Evolutionary conservation across 2,329 filamentous ascomycete genomes (phyloP).

Genomic region (Mycosphaerella sp.): DNA sequence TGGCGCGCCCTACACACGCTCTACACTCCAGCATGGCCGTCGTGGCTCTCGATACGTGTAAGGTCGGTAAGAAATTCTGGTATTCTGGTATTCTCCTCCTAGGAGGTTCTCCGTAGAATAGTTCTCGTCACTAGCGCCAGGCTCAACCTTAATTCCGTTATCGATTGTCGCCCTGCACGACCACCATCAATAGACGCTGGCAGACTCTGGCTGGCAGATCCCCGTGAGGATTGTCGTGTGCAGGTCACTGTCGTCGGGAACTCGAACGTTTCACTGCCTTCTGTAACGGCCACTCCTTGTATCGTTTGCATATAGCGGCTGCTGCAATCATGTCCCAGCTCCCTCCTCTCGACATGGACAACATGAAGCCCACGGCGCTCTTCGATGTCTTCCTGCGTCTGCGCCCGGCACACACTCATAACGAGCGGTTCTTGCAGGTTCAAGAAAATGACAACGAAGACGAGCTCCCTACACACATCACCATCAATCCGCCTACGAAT

Average conservation of each 20-base stretch:
- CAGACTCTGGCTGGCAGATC: not conserved
- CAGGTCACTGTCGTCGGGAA: not conserved
- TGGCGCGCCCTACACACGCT: constrained; percentile 39
- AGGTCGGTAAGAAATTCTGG: not conserved
- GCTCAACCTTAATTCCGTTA: not conserved
- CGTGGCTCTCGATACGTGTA: not conserved
- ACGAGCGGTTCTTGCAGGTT: constrained; percentile 71
- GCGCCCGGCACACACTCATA: constrained; percentile 41
- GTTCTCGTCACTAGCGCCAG: too few relatives aligned
- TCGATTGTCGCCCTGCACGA: constrained; percentile 10
- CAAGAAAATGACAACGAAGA: constrained; percentile 46
- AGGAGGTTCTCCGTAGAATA: not conserved
- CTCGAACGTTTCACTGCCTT: not conserved
- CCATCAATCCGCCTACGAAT: constrained; percentile 59
- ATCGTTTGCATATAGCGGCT: constrained; percentile 10
- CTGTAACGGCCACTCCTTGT: constrained; percentile 7
- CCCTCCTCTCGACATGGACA: constrained; percentile 20
- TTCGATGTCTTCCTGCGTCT: constrained; percentile 91
- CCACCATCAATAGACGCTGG: not conserved
- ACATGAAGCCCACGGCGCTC: constrained; percentile 43
- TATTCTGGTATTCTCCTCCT: not conserved
- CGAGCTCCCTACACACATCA: constrained; percentile 45
- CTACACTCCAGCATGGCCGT: constrained; percentile 40
- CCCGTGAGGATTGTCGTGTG: not conserved
- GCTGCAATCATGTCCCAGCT: constrained; percentile 1